Percentiles rank a stretch among this genome's conserved stretches.
phyloP scores from a whole-genome alignment of 2,329 filamentous ascomycete species.

The Diaporthe sp. region DNA sequence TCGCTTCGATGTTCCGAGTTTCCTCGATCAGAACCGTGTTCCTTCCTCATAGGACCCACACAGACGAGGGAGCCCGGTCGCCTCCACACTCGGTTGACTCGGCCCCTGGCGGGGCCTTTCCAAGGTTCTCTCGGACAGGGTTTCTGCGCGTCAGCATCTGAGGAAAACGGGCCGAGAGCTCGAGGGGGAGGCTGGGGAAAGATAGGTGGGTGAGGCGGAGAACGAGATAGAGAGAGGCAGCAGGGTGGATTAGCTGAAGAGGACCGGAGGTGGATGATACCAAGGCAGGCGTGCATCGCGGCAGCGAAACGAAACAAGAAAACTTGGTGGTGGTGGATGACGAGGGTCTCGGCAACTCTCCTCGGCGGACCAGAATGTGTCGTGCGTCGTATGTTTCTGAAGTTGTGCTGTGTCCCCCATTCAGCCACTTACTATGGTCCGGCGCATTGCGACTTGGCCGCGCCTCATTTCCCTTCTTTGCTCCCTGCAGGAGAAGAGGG shows the following conservation, averaged over 20 bases:
- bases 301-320: background rate
- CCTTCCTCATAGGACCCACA: background rate
- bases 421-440: background rate
- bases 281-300: background rate
- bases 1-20: background rate
- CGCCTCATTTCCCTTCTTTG: background rate
- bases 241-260: background rate
- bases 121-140: background rate
- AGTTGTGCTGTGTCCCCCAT: background rate
- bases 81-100: conserved; percentile 7
- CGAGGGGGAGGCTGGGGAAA: background rate
- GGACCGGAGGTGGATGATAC: background rate
- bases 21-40: background rate
- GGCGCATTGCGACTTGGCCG: background rate
- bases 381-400: background rate
- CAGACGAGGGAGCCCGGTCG: conserved; percentile 5
- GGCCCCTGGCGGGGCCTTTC: background rate
- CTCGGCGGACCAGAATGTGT: background rate
- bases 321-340: background rate
- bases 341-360: background rate
- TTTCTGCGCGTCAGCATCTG: background rate
- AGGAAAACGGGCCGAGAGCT: background rate
- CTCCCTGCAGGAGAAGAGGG: background rate
- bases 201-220: background rate
- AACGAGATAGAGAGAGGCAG: background rate